Evolutionary conservation across 2,329 filamentous ascomycete genomes (phyloP), one percentile per base, ranked within the genome.

Genomic region (Monosporascus sp.): DNA sequence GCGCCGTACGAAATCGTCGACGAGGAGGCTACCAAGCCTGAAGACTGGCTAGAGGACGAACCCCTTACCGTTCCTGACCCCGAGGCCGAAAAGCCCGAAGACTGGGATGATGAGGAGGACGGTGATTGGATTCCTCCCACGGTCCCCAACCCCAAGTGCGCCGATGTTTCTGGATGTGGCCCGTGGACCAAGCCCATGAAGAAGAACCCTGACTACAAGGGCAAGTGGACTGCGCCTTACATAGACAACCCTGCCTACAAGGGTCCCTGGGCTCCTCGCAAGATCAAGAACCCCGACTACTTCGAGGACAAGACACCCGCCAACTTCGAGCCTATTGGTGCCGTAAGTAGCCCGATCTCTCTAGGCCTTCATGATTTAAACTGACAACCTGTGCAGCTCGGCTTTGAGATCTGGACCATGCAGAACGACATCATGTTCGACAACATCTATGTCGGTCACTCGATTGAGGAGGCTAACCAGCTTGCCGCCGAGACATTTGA

Each of bases 401-500:
- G 94, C 66, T 97, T 97, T 69, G 94, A 99, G 77, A 93, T 99
- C 77, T 99, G 94, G 94, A 97, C 94, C 67, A 99, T 99, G 94
- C 93, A 97, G 78, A 96, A 86, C 73, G 89, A 97, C 70, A 97
- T 99, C 65, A 87, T 97, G 67, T 97, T 99, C 67, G 90, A 97
- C 85, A 99, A 99, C 86, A 95, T 99, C 81, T 99, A 97, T 84
- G 91, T 99, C 72, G 94, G 94, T 60, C 94, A 99, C 85, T 97
- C 93, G 20, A 73, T 94, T 63, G 90, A 90, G 69, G 94, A 99
- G 63, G 94, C 94, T 58, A 85, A 88, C 74, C 88, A 92, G 77
- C 80, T 99, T 68, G 88, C 90, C 65, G 81, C 88, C 60, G 90
- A 96, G 82, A 90, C 90, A 52, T 99, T 92, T 73, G 87, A 90